A percentile compares a stretch with the other conserved stretches of the same genome.
phyloP scores from a whole-genome alignment of 805 yeast genomes.

The Brettanomyces bruxellensis region DNA sequence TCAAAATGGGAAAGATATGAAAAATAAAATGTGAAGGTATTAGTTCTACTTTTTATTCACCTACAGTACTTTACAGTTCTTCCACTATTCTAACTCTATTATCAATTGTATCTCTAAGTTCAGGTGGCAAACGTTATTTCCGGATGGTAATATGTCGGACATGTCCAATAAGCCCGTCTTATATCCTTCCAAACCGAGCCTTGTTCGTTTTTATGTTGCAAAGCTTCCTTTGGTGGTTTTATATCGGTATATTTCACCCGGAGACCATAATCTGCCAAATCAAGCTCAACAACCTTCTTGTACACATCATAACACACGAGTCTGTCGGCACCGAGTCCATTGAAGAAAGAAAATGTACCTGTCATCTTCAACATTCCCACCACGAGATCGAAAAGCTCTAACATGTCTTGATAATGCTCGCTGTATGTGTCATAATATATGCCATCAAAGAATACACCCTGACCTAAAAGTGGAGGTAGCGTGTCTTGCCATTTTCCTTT shows the following conservation, averaged over 20 bases:
- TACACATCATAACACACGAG: constrained; percentile 76
- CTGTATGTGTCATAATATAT: constrained; percentile 91
- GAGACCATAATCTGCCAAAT: constrained; percentile 72
- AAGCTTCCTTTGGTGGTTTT: constrained; percentile 34
- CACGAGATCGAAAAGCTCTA: constrained; percentile 60
- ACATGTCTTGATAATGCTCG: constrained; percentile 85
- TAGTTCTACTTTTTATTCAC: too few relatives aligned
- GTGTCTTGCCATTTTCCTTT: constrained; percentile 94
- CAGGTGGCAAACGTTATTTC: constrained; percentile 35
- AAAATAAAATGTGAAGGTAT: too few relatives aligned
- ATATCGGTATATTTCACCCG: constrained; percentile 45
- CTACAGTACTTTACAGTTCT: too few relatives aligned
- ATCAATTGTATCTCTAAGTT: neutral
- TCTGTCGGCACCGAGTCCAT: constrained; percentile 81
- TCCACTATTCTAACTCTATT: neutral
- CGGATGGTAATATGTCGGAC: constrained; percentile 62
- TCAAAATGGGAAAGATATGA: too few relatives aligned
- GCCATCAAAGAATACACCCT: constrained; percentile 76
- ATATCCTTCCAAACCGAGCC: constrained; percentile 52
- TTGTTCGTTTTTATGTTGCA: constrained; percentile 26
- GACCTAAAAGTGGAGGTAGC: constrained; percentile 51
- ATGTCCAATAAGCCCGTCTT: constrained; percentile 58
- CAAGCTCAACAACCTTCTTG: constrained; percentile 70
- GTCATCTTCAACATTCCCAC: constrained; percentile 77
- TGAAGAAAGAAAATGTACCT: constrained; percentile 85